Evolutionary conservation across 352 stramenopile genomes (phyloP).

Genomic region (Peronospora belbahrii): DNA sequence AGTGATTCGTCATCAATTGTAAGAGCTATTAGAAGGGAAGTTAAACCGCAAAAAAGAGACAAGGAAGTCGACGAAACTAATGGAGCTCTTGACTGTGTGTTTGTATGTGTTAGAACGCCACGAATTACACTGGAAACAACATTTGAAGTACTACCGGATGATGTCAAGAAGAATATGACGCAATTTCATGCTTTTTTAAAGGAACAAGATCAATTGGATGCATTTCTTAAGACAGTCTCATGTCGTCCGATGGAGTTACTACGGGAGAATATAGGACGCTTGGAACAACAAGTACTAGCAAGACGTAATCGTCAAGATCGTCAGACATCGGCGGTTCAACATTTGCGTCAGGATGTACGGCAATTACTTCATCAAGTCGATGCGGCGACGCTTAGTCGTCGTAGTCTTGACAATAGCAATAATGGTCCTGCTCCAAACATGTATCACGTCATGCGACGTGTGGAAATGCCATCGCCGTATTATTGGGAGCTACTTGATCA

Average conservation of each 20-base stretch:
- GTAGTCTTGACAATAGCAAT: slow-evolving; percentile 46
- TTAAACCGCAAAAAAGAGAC: too few species aligned
- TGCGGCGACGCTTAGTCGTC: slow-evolving; percentile 50
- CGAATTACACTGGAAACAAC: slow-evolving; percentile 66
- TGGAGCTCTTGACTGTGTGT: too few species aligned
- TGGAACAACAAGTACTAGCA: slow-evolving; percentile 60
- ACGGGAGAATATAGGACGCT: slow-evolving; percentile 41
- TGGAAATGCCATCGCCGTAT: slow-evolving; percentile 74
- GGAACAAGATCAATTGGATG: slow-evolving; percentile 61
- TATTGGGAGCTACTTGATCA: slow-evolving; percentile 72
- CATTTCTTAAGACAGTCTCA: slow-evolving; percentile 68
- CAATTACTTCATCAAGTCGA: slow-evolving; percentile 72
- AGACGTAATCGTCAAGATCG: slow-evolving; percentile 51
- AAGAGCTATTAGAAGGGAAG: too few species aligned
- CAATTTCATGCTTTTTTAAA: slow-evolving; percentile 72
- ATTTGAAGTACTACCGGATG: slow-evolving; percentile 57
- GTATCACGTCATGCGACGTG: slow-evolving; percentile 60
- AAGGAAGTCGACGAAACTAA: too few species aligned
- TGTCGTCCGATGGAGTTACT: slow-evolving; percentile 44
- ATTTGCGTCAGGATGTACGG: slow-evolving; percentile 63
- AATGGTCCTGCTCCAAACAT: slow-evolving; percentile 29
- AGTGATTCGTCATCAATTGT: neutral
- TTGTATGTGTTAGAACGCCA: slow-evolving; percentile 16
- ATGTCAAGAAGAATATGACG: slow-evolving; percentile 72
- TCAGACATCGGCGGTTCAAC: slow-evolving; percentile 51